Conservation (phyloP, 1,284 basidiomycete genomes). For the Wallemia ichthyophaga region DNA sequence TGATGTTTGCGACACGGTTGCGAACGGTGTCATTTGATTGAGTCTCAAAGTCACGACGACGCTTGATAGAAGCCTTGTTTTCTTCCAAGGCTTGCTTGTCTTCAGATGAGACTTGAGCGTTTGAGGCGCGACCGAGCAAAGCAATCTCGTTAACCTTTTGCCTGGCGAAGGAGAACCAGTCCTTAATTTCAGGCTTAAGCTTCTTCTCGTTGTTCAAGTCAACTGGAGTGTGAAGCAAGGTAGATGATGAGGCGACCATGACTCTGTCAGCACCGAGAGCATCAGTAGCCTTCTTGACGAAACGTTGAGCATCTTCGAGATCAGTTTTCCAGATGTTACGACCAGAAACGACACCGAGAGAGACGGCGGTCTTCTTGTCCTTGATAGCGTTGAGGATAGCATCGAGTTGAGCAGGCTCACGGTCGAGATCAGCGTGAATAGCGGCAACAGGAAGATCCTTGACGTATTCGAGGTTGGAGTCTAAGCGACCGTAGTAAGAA, state of each 20-base stretch:
- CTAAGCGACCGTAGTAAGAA: constrained; percentile 90
- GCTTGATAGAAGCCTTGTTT: constrained; percentile 73
- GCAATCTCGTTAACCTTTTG: constrained; percentile 90
- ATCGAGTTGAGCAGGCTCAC: constrained; percentile 69
- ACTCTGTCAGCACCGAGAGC: constrained; percentile 61
- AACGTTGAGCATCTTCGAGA: constrained; percentile 50
- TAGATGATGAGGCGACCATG: constrained; percentile 81
- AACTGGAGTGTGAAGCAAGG: constrained; percentile 92
- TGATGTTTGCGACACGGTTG: constrained; percentile 79
- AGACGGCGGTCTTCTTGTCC: constrained; percentile 47
- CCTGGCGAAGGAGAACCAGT: constrained; percentile 96
- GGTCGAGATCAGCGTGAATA: constrained; percentile 89
- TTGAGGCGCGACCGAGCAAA: constrained; percentile 49
- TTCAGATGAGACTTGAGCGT: constrained; percentile 27
- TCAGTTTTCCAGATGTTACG: constrained; percentile 99
- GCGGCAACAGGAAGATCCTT: constrained; percentile 77
- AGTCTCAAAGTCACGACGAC: constrained; percentile 83
- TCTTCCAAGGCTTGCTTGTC: constrained; percentile 31
- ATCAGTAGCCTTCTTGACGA: constrained; percentile 57
- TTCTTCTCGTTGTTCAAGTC: constrained; percentile 79
- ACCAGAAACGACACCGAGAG: constrained; percentile 87
- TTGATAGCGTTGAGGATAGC: constrained; percentile 56
- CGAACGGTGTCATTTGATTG: constrained; percentile 85
- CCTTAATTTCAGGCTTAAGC: constrained; percentile 63
- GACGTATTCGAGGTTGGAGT: constrained; percentile 63